Base-by-base conservation (phyloP, 495 filamentous ascomycete genomes). In the Annulohypoxylon bovei region DNA sequence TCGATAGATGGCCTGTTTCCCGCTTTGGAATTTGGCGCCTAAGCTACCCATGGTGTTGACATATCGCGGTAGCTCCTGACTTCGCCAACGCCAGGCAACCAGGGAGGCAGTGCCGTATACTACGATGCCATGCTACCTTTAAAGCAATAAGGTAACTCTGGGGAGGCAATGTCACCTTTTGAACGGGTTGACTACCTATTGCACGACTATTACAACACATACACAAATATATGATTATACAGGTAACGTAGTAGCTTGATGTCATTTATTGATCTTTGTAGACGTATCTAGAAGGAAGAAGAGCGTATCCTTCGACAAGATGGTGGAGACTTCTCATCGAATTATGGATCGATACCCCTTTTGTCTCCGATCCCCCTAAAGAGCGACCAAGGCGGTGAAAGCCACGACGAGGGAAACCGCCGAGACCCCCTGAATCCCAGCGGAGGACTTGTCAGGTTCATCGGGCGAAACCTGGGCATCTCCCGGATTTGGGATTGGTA, bases 161-260 rank as follows among this genome's bases (percentile, higher is more conserved):
- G 14, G 0, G 55, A 32, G 47, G 56, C 37, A 25, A 61, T 46
- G 42, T 50, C 18, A 4, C 37, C 27, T 49, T 18, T 14, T 16
- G 28, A 37, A 67, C 14, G 18, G 46, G 18, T 66, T 37, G 46
- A 42, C 39, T 42, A 40, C n/a, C 39, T 42, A 40, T 40, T 42
- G 6, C 12, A 42, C 39, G 39, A 20, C 27, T 47, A 37, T 65
- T 30, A 6, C n/a, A 28, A 47, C 42, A 14, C 16, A 35, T 6
- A 52, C 23, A 37, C 16, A 32, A 25, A 62, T n/a, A 8, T 22
- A 46, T 68, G 40, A 54, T 56, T 20, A 39, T 62, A 68, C 49
- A 49, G 27, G 50, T 23, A 47, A 55, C 54, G 37, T 40, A 6
- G 22, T 33, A 33, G 16, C 20, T 53, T 20, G 49, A 20, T 33